Percentiles rank a stretch among this genome's conserved stretches.
These are phyloP conservation scores for Syzygium syzygioides DNA, from an alignment of 441 rosid species.

Conservation along the genomic window DNA sequence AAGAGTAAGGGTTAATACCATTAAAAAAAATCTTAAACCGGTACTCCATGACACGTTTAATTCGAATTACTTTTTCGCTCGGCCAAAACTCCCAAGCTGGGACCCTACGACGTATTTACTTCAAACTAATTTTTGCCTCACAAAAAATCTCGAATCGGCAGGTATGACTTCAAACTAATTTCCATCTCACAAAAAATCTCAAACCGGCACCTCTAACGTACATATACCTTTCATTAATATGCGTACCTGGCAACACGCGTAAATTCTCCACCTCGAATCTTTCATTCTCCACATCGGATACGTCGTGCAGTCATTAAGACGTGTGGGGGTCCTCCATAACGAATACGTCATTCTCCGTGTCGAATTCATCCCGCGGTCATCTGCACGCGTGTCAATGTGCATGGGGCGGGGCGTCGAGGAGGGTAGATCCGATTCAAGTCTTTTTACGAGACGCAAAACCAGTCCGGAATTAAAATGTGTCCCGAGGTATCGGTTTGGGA, in stretches of 20 bases:
- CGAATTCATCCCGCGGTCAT: rapidly evolving
- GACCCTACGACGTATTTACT: rapidly evolving
- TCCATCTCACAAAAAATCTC: not conserved
- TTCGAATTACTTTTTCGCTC: no score
- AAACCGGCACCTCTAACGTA: rapidly evolving
- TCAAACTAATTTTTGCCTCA: rapidly evolving
- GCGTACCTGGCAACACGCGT: rapidly evolving
- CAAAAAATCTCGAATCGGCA: no score
- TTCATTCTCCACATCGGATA: rapidly evolving
- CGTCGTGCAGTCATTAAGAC: not conserved
- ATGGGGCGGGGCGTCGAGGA: rapidly evolving
- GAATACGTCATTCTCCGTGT: not conserved
- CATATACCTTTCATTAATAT: not conserved
- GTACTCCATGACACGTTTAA: not conserved
- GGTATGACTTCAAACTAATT: not conserved
- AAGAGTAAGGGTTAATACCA: not conserved
- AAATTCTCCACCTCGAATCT: not conserved
- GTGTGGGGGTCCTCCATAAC: not conserved
- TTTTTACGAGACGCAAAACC: not conserved
- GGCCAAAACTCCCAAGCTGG: not conserved
- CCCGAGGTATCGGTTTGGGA: rapidly evolving
- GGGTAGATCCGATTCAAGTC: not conserved
- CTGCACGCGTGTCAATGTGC: rapidly evolving
- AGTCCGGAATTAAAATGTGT: not conserved
- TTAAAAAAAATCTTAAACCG: not conserved